Conservation (phyloP, 192 early-diverging fungal genomes). For the Oehlia diaphana region DNA sequence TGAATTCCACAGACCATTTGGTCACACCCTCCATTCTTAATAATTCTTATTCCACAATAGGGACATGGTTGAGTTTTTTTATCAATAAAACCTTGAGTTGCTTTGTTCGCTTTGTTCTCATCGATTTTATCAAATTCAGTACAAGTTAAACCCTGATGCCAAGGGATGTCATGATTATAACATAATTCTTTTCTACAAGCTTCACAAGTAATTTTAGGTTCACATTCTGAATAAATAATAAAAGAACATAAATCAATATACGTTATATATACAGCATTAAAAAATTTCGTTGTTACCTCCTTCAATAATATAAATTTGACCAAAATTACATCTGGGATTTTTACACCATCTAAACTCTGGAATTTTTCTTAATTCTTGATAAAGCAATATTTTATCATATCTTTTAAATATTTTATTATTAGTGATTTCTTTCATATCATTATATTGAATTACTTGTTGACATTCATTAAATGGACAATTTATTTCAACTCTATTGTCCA, state of each 20-base stretch:
- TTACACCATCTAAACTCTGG: constrained; percentile 27
- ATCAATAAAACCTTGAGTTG: not conserved
- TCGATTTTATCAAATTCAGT: not conserved
- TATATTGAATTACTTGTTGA: not conserved
- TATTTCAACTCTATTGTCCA: not conserved
- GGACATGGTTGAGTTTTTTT: constrained; percentile 19
- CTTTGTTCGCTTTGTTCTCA: not conserved
- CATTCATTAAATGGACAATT: constrained; percentile 14
- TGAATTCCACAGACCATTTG: not conserved
- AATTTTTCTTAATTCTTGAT: not conserved
- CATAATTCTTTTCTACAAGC: not conserved
- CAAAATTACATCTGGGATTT: constrained; percentile 11
- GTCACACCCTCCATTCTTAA: constrained; percentile 23
- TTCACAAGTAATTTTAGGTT: constrained; percentile 22
- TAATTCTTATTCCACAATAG: constrained; percentile 3
- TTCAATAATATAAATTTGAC: constrained; percentile 18
- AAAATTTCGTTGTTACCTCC: constrained; percentile 1
- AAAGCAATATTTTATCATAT: constrained; percentile 1
- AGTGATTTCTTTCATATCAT: constrained; percentile 8
- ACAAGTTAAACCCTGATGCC: not conserved
- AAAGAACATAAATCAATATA: too few species aligned
- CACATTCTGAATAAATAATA: constrained; percentile 2
- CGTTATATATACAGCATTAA: too few species aligned
- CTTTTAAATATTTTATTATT: constrained; percentile 9
- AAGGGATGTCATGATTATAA: constrained; percentile 5